Base-by-base conservation (phyloP, 2,329 filamentous ascomycete species). In the Akanthomyces dipterigenus region DNA sequence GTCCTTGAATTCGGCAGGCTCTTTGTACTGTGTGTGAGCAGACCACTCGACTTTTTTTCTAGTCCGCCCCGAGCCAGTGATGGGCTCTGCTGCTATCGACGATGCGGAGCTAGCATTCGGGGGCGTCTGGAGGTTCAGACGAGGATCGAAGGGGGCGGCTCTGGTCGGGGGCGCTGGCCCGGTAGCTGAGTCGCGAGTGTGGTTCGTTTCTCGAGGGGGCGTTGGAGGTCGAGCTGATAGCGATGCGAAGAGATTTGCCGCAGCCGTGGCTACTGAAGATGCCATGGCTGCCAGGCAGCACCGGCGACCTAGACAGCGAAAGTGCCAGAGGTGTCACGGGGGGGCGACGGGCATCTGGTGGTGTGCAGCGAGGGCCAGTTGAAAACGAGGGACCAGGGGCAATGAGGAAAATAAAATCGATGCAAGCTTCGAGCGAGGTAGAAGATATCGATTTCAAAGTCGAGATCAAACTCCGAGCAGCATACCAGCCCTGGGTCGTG, bases 201-300 rank as follows among this genome's bases (percentile, higher is more conserved):
- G 70, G 34, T 71, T 73, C 40, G 79, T 75, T 70, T 84, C 83
- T 66, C 81, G 81, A n/a, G 86, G 86, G 51, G 87, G 86, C 38
- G 86, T 89, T n/a, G 87, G 86, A 28, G 86, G 86, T 72, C 85
- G 81, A 63, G 82, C 72, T 64, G 80, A 77, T 59, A 86, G 76
- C 62, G 78, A 77, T 64, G 84, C 80, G 67, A 86, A 75, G 67
- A 78, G 55, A 36, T 63, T 67, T 64, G 67, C 68, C 63, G 71
- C 65, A 66, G 70, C 72, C 71, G 69, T 64, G 65, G 71, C 73
- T 60, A 63, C 62, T 72, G 73, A 73, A 75, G 74, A 76, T 75
- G 74, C 73, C 73, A 76, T 76, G 72, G 69, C 73, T 72, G 68
- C 68, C 62, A 71, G 68, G 73, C 74, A 73, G 73, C 73, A 65